These are phyloP conservation scores for Penicillium ucsense DNA, from an alignment of 495 filamentous ascomycete genomes.

Conservation along the genomic window DNA sequence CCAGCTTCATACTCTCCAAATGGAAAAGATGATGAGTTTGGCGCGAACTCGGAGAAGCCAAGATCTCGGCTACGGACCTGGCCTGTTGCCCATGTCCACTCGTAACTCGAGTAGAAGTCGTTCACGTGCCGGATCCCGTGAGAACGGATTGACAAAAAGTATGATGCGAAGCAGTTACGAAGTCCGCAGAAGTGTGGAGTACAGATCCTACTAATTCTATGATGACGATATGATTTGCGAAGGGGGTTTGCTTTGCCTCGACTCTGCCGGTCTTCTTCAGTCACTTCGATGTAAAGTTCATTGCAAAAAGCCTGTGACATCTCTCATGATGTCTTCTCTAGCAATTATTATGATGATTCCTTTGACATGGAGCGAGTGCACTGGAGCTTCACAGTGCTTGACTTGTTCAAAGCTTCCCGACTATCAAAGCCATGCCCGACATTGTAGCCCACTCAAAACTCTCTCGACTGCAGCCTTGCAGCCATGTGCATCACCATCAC, in stretches of 20 bases:
- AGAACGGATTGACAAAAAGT: conserved; percentile 5
- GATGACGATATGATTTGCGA: conserved; percentile 8
- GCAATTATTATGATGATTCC: no score
- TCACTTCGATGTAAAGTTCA: no score
- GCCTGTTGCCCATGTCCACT: conserved; percentile 26
- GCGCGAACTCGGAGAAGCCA: conserved; percentile 18
- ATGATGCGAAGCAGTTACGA: conserved; percentile 11
- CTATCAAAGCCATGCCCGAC: no score
- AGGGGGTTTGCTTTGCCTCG: not conserved
- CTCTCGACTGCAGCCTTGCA: no score
- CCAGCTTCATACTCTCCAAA: conserved; percentile 12
- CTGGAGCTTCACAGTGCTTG: no score
- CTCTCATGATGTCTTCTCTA: no score
- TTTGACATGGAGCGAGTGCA: no score
- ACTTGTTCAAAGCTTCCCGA: not conserved
- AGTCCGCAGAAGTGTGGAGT: conserved; percentile 11
- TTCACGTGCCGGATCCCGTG: conserved; percentile 4
- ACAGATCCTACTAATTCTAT: conserved; percentile 11
- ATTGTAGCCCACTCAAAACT: no score
- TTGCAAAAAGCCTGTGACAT: no score
- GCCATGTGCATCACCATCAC: no score
- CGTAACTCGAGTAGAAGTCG: conserved; percentile 12
- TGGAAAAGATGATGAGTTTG: conserved; percentile 24
- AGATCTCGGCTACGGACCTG: conserved; percentile 21
- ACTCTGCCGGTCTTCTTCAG: not conserved